A percentile compares a stretch with the other conserved stretches of the same genome.
phyloP scores from a whole-genome alignment of 1,139 yeast species.

The Hemisphaericaspora xylanilytica region DNA sequence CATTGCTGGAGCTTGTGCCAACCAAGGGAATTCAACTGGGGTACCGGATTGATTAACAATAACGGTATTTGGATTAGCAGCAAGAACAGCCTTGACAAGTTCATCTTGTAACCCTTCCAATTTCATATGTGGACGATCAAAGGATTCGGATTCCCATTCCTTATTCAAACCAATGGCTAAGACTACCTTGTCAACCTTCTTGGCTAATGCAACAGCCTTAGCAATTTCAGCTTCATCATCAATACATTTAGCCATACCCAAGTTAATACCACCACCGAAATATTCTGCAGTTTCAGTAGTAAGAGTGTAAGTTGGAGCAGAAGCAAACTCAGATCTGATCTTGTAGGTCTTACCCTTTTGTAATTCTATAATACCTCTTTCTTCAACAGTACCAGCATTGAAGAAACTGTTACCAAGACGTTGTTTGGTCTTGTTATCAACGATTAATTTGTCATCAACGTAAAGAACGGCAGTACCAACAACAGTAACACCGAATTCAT shows the following conservation, averaged over 20 bases:
- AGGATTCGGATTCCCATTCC: constrained; percentile 38
- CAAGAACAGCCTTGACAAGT: constrained; percentile 44
- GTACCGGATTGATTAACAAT: constrained; percentile 61
- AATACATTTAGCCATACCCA: constrained; percentile 25
- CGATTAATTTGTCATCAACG: constrained; percentile 49
- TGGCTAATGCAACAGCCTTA: constrained; percentile 27
- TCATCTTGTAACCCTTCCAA: constrained; percentile 50
- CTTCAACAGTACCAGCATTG: constrained; percentile 50
- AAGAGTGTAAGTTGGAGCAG: constrained; percentile 43
- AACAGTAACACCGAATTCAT: constrained; percentile 50
- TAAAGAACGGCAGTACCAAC: constrained; percentile 54
- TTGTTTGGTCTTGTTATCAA: constrained; percentile 56
- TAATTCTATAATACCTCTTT: constrained; percentile 33
- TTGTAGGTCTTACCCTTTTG: constrained; percentile 42
- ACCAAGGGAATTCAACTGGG: constrained; percentile 64
- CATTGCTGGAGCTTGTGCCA: constrained; percentile 41
- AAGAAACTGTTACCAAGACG: constrained; percentile 44
- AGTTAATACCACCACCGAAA: constrained; percentile 30
- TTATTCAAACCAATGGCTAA: constrained; percentile 39
- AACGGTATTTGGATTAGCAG: constrained; percentile 50
- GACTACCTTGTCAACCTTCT: constrained; percentile 36
- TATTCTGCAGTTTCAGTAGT: constrained; percentile 16
- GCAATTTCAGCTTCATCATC: constrained; percentile 22
- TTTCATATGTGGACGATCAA: constrained; percentile 29
- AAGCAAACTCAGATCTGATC: constrained; percentile 50